Evolutionary conservation across 2,329 filamentous ascomycete genomes (phyloP).

Genomic region (Pestalotiopsis sp.): DNA sequence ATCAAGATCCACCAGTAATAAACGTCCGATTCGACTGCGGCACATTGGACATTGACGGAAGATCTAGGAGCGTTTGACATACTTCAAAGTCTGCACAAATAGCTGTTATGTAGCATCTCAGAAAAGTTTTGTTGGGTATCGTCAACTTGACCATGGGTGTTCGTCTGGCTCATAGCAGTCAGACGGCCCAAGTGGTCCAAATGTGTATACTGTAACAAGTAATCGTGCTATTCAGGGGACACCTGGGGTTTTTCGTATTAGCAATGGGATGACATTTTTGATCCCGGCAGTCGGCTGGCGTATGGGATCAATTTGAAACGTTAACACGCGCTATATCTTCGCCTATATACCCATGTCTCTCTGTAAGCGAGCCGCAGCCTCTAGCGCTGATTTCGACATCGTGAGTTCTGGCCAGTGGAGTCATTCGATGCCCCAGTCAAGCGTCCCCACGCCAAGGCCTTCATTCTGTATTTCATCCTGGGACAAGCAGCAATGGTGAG

Average conservation of each 20-base stretch:
- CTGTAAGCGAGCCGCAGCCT: neutral
- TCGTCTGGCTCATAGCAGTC: no score
- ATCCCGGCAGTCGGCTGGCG: neutral
- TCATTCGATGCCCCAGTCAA: neutral
- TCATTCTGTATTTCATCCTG: neutral
- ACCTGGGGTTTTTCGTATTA: no score
- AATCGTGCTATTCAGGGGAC: no score
- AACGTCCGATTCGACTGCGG: constrained; percentile 40
- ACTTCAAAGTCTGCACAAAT: constrained; percentile 30
- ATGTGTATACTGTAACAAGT: no score
- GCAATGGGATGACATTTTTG: no score
- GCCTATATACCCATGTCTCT: neutral
- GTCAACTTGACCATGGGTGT: no score
- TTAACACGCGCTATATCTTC: neutral
- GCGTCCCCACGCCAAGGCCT: neutral
- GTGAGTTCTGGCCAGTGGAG: neutral
- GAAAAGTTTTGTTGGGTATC: no score
- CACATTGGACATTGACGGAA: constrained; percentile 57
- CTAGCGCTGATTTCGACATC: neutral
- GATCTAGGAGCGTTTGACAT: constrained; percentile 51
- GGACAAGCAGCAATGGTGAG: neutral
- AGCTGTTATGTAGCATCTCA: no score
- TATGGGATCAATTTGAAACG: neutral
- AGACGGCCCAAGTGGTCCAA: no score
- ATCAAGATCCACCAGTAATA: neutral